Conservation (phyloP, 768 basidiomycete genomes). For the Boletales sp. region DNA sequence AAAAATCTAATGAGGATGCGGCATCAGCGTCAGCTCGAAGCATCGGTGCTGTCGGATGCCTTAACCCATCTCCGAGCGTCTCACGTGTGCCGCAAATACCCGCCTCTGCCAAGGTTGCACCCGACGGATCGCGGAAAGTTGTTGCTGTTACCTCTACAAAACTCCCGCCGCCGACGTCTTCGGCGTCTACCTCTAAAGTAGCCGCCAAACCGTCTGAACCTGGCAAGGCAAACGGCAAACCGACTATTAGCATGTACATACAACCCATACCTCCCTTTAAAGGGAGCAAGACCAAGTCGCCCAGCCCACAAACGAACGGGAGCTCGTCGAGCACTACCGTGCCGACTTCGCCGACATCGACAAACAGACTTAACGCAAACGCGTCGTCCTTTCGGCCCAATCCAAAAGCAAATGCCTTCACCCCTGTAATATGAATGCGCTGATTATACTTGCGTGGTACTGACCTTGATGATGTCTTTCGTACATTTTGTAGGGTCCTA, state of each 20-base stretch:
- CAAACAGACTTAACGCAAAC: slow-evolving; percentile 77
- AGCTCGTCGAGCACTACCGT: slow-evolving; percentile 33
- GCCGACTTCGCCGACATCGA: slow-evolving; percentile 51
- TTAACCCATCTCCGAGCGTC: slow-evolving; percentile 43
- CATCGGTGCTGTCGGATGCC: slow-evolving; percentile 52
- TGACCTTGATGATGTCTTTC: slow-evolving; percentile 15
- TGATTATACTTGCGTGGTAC: slow-evolving; percentile 6
- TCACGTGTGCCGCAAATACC: slow-evolving; percentile 38
- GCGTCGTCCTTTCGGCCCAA: slow-evolving; percentile 92
- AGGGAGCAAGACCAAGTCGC: slow-evolving; percentile 46
- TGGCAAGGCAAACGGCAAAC: slow-evolving; percentile 41
- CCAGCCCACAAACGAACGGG: slow-evolving; percentile 29
- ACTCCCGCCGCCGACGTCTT: slow-evolving; percentile 27
- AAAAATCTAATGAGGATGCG: slow-evolving; percentile 72
- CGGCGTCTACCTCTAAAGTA: slow-evolving; percentile 30
- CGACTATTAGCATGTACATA: slow-evolving; percentile 69
- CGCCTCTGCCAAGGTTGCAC: slow-evolving; percentile 26
- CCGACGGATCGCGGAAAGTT: slow-evolving; percentile 29
- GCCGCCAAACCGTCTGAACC: slow-evolving; percentile 27
- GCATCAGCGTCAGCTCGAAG: slow-evolving; percentile 61
- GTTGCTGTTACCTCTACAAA: slow-evolving; percentile 23
- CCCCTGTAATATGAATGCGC: slow-evolving; percentile 46
- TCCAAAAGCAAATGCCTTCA: slow-evolving; percentile 73
- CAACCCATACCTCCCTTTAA: slow-evolving; percentile 91
- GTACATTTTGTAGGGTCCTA: slow-evolving; percentile 37